Percentiles rank a stretch among this genome's conserved stretches.
Evolutionary conservation across 192 early-diverging fungal genomes (phyloP).

Genomic region (Coemansia sp.): DNA sequence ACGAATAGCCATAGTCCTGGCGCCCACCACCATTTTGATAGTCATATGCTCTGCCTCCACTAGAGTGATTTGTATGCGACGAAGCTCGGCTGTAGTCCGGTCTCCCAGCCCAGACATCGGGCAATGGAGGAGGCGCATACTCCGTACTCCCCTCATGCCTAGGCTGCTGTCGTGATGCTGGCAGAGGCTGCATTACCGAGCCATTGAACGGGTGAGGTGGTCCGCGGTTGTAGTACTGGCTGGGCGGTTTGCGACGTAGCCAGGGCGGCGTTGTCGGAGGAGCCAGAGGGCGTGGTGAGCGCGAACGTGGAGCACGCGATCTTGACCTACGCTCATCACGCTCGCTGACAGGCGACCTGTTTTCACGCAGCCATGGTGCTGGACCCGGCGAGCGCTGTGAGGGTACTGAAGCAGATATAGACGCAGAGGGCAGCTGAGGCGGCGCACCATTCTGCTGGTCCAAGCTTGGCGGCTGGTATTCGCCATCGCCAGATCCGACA

Average conservation of each 20-base stretch:
- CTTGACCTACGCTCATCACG: constrained; percentile 7
- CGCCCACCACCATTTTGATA: constrained; percentile 1
- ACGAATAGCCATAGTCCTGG: constrained; percentile 12
- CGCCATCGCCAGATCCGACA: constrained; percentile 2
- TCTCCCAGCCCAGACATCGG: constrained; percentile 3
- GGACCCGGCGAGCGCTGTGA: constrained; percentile 21
- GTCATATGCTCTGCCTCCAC: not conserved
- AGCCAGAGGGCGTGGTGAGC: constrained; percentile 29
- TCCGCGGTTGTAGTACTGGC: constrained; percentile 24
- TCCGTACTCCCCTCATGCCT: not conserved
- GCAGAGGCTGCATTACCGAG: not conserved
- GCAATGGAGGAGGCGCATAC: constrained; percentile 11
- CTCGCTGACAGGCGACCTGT: constrained; percentile 16
- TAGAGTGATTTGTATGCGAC: not conserved
- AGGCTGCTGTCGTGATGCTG: constrained; percentile 9
- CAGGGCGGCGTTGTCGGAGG: constrained; percentile 47
- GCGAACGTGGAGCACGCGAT: constrained; percentile 18
- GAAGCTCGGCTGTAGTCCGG: constrained; percentile 1
- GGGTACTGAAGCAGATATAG: not conserved
- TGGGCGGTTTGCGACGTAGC: constrained; percentile 29
- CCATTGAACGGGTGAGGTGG: not conserved
- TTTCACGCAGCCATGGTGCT: constrained; percentile 38
- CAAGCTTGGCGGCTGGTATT: not conserved
- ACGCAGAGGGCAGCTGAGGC: not conserved
- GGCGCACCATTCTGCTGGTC: not conserved